Percentiles rank a stretch among this genome's conserved stretches.
Evolutionary conservation across 805 yeast genomes (phyloP).

Genomic region (Starmera dryadoides): DNA sequence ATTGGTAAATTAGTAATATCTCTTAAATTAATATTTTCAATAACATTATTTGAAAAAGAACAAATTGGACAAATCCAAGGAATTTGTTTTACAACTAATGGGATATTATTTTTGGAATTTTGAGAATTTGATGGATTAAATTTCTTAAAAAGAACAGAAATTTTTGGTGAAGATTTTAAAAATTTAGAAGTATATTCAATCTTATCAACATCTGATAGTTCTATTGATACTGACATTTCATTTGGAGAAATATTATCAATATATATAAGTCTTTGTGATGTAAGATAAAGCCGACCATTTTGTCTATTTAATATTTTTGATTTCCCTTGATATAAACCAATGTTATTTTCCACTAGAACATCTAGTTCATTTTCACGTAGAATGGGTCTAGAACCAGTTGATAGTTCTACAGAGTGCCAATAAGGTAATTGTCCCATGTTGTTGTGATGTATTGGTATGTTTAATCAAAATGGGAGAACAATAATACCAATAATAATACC

Average conservation of each 20-base stretch:
- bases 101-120: not conserved
- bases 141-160: conserved; percentile 36
- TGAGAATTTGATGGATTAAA: conserved; percentile 5
- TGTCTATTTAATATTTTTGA: conserved; percentile 57
- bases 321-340: conserved; percentile 79
- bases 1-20: conserved; percentile 28
- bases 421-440: conserved; percentile 11
- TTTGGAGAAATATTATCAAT: conserved; percentile 45
- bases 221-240: conserved; percentile 38
- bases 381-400: conserved; percentile 31
- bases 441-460: not conserved
- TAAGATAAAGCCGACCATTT: conserved; percentile 71
- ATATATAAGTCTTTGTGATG: conserved; percentile 66
- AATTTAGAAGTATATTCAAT: conserved; percentile 47
- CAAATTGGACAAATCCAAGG: conserved; percentile 90
- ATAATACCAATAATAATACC: no score
- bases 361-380: conserved; percentile 41
- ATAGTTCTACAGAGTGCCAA: conserved; percentile 30
- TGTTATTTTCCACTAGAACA: conserved; percentile 41
- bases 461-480: not conserved
- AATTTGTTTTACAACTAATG: not conserved
- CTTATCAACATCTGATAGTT: conserved; percentile 32
- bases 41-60: conserved; percentile 50
- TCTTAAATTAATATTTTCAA: conserved; percentile 20
- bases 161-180: conserved; percentile 71